These are phyloP conservation scores for Ambrosiella xylebori DNA, from an alignment of 2,329 filamentous ascomycete species.

Conservation along the genomic window DNA sequence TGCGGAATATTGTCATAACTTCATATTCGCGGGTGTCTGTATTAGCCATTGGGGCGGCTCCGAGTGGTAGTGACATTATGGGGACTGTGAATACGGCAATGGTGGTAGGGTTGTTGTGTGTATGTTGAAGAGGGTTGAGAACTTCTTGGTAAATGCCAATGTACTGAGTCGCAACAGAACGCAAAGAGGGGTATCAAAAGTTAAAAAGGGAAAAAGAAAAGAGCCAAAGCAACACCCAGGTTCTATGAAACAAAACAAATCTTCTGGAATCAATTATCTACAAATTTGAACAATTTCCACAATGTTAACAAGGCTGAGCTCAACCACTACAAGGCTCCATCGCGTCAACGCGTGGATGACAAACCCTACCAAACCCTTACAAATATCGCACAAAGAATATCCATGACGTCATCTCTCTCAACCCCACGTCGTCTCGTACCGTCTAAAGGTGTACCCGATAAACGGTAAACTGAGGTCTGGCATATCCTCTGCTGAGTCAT, in stretches of 20 bases:
- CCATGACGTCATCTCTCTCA: neutral
- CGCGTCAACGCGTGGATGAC: neutral
- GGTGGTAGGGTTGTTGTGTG: no score
- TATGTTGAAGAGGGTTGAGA: no score
- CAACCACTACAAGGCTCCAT: slow-evolving; percentile 3
- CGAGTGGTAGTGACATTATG: neutral
- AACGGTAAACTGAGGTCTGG: slow-evolving; percentile 89
- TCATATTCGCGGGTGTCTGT: slow-evolving; percentile 20
- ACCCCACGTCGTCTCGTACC: slow-evolving; percentile 12
- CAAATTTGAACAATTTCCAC: neutral
- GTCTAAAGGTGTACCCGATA: slow-evolving; percentile 22
- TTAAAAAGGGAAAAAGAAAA: neutral
- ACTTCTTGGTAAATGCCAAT: no score
- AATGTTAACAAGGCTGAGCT: neutral
- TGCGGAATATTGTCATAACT: slow-evolving; percentile 26
- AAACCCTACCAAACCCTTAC: neutral
- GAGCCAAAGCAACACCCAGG: neutral
- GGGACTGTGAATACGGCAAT: neutral
- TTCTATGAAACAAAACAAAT: neutral
- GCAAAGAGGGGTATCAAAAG: neutral
- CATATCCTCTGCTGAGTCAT: slow-evolving; percentile 42
- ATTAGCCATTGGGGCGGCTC: no score
- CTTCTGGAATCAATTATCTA: neutral
- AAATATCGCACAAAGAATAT: neutral
- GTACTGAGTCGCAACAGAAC: no score